These are phyloP conservation scores for Lophiotrema nucula DNA, from an alignment of 495 filamentous ascomycete species.

Conservation along the genomic window DNA sequence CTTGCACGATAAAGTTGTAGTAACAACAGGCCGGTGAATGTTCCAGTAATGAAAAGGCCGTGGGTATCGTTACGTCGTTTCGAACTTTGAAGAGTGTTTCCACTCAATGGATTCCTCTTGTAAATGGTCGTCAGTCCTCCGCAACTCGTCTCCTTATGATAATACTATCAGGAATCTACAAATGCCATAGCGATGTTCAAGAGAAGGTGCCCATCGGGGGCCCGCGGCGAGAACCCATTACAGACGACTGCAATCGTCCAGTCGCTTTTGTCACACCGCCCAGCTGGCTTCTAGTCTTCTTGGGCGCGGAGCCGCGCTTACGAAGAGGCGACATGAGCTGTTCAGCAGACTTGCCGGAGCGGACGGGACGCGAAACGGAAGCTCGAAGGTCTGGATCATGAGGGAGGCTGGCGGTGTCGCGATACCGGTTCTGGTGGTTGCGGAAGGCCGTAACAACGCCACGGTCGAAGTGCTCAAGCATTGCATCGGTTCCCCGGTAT, in stretches of 20 bases:
- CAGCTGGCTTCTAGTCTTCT: conserved; percentile 6
- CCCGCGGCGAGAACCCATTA: conserved; percentile 10
- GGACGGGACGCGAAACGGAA: conserved; percentile 29
- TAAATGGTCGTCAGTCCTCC: background rate
- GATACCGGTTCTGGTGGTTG: conserved; percentile 64
- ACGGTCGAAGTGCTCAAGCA: conserved; percentile 67
- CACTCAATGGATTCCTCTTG: background rate
- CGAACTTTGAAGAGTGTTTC: background rate
- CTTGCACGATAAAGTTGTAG: conserved; percentile 8
- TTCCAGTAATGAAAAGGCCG: conserved; percentile 6
- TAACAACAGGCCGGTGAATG: conserved; percentile 3
- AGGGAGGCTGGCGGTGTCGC: conserved; percentile 30
- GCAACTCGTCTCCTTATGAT: background rate
- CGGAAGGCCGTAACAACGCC: conserved; percentile 76
- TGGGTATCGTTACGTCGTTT: conserved; percentile 30
- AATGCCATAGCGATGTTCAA: conserved; percentile 5
- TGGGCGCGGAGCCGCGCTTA: conserved; percentile 25
- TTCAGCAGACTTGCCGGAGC: conserved; percentile 29
- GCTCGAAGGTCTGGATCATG: conserved; percentile 27
- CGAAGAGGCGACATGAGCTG: conserved; percentile 30
- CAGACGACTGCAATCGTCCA: conserved; percentile 6
- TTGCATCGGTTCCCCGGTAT: conserved; percentile 50
- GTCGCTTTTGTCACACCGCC: conserved; percentile 22
- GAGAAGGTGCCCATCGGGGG: conserved; percentile 28
- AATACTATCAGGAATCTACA: background rate